phyloP scores from a whole-genome alignment of 2,329 filamentous ascomycete species.

The Davidsoniella eucalypti region DNA sequence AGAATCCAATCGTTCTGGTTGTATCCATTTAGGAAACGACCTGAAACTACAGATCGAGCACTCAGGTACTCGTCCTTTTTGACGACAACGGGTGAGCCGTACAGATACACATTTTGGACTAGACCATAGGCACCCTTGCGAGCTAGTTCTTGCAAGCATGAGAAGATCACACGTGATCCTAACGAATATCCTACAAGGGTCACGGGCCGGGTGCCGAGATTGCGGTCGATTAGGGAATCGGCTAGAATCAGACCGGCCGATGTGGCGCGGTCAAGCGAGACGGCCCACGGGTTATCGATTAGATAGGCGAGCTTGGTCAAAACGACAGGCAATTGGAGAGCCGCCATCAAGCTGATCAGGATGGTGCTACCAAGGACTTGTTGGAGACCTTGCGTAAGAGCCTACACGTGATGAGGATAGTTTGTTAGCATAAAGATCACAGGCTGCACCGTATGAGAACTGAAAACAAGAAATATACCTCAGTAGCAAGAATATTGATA shows the following conservation, averaged over 20 bases:
- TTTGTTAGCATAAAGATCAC: background rate
- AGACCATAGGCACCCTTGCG: slow-evolving; percentile 71
- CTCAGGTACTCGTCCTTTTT: slow-evolving; percentile 80
- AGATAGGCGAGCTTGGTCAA: slow-evolving; percentile 88
- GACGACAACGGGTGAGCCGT: slow-evolving; percentile 80
- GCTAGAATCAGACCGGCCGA: slow-evolving; percentile 82
- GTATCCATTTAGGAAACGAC: slow-evolving; percentile 91
- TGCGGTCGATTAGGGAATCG: slow-evolving; percentile 82
- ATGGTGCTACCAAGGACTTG: slow-evolving; percentile 87
- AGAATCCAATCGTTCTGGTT: slow-evolving; percentile 95
- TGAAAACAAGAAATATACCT: slow-evolving; percentile 43
- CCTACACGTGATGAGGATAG: slow-evolving; percentile 33
- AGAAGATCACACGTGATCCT: slow-evolving; percentile 81
- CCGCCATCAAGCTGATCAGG: slow-evolving; percentile 76
- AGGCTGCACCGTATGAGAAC: background rate
- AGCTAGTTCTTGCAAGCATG: slow-evolving; percentile 73
- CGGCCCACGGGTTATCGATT: slow-evolving; percentile 96
- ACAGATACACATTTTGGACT: slow-evolving; percentile 88
- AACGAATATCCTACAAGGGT: slow-evolving; percentile 92
- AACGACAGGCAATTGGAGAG: slow-evolving; percentile 78
- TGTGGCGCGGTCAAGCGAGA: slow-evolving; percentile 83
- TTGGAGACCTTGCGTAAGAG: slow-evolving; percentile 87
- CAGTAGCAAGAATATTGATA: slow-evolving; percentile 93
- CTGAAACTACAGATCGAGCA: slow-evolving; percentile 67
- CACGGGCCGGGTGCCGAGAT: slow-evolving; percentile 76